phyloP scores from a whole-genome alignment of 805 yeast genomes.

The Monosporozyma yasuniensis region DNA sequence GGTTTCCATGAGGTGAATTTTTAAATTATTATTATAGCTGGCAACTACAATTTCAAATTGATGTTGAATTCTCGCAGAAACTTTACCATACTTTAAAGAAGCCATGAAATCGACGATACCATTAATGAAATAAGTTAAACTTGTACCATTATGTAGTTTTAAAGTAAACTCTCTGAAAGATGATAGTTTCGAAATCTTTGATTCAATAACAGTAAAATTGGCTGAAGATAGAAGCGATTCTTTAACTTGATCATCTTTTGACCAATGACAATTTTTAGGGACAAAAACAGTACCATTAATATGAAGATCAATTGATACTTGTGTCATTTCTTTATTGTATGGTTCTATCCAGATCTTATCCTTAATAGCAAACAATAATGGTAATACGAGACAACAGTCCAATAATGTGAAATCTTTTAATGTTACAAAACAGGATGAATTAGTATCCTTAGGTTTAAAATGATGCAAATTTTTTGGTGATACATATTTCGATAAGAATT shows the following conservation, averaged over 20 bases:
- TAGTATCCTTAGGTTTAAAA: constrained; percentile 10
- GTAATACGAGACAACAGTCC: constrained; percentile 17
- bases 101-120: constrained; percentile 10
- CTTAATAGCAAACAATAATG: constrained; percentile 13
- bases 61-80: constrained; percentile 2
- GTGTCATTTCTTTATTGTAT: constrained; percentile 8
- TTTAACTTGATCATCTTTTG: not conserved
- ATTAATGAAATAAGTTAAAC: constrained; percentile 11
- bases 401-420: constrained; percentile 14
- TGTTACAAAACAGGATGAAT: constrained; percentile 4
- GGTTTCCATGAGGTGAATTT: constrained; percentile 10
- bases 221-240: not conserved
- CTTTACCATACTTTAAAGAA: constrained; percentile 16
- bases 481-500: constrained; percentile 13
- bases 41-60: constrained; percentile 8
- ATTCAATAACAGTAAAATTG: constrained; percentile 3
- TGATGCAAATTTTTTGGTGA: constrained; percentile 10
- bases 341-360: constrained; percentile 10
- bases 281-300: constrained; percentile 15
- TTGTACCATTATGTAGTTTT: not conserved
- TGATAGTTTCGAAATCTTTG: constrained; percentile 4
- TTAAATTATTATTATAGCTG: constrained; percentile 3
- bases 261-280: constrained; percentile 8
- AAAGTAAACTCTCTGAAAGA: constrained; percentile 14
- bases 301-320: constrained; percentile 8